These are phyloP conservation scores for Chytriomyces confervae DNA, from an alignment of 192 early-diverging fungal species.

Conservation along the genomic window DNA sequence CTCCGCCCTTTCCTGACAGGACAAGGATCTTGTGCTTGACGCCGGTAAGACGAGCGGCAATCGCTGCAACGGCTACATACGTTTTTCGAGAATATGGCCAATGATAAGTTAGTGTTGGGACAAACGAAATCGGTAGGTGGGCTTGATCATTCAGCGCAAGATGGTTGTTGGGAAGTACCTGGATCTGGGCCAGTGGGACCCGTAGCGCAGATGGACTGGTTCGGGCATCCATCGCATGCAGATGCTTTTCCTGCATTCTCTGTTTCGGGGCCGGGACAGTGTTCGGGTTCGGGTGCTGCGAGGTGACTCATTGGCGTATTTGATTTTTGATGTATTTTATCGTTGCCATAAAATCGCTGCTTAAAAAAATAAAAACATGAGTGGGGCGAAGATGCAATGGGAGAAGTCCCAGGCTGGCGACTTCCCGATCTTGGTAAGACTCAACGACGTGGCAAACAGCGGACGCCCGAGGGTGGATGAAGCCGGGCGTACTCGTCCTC, in stretches of 20 bases:
- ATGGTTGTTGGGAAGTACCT: conserved; percentile 23
- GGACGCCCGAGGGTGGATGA: neutral
- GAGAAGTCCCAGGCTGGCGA: conserved; percentile 30
- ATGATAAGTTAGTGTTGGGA: neutral
- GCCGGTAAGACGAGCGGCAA: conserved; percentile 45
- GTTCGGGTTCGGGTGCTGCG: conserved; percentile 50
- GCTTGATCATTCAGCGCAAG: neutral
- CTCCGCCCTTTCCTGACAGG: conserved; percentile 96
- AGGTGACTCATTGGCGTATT: conserved; percentile 18
- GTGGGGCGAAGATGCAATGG: conserved; percentile 37
- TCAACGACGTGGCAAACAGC: neutral
- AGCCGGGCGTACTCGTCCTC: too few relatives aligned
- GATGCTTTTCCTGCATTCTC: conserved; percentile 56
- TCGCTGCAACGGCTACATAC: conserved; percentile 49
- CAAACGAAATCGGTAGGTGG: neutral
- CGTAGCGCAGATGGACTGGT: conserved; percentile 53
- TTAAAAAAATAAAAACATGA: conserved; percentile 2
- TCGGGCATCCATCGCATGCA: conserved; percentile 62
- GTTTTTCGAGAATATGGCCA: neutral
- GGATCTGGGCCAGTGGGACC: conserved; percentile 57
- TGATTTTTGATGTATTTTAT: too few relatives aligned
- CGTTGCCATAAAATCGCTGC: too few relatives aligned
- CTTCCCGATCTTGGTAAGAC: conserved; percentile 30
- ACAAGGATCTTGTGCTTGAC: conserved; percentile 91
- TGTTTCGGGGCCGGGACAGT: conserved; percentile 58